Base-by-base conservation (phyloP, 192 early-diverging fungal genomes). In the Podila horticola region DNA sequence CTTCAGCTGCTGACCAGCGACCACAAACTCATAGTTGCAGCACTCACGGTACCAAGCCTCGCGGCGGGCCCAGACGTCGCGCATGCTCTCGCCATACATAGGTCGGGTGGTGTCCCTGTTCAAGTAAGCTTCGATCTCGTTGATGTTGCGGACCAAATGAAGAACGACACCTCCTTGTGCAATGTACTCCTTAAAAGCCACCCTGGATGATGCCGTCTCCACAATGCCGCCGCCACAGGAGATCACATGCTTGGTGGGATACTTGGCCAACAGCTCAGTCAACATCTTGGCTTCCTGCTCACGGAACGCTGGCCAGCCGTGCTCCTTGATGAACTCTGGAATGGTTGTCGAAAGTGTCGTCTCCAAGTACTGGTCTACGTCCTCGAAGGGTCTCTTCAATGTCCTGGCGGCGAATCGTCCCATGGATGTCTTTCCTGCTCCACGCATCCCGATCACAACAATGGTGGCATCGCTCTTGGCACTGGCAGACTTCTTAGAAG, bases 391-490 rank as follows among this genome's bases (percentile, higher is more conserved):
- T 0, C 91, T 90, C 2, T 86, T 85, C 31, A 98, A 82, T 1
- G 79, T 69, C 28, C 76, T 84, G 4, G 97, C 94, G 17, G 92
- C 93, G 29, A 88, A 87, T 58, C 84, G 87, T 33, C 97, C 97
- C 69, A 97, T 88, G 7, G 93, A 89, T 0, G 96, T 95, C 85
- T 99, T 99, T 62, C 98, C 98, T 7, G 91, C 97, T n/a, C 97
- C 98, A 69, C 98, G 93, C 98, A 99, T 99, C 50, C 98, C 98
- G 74, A 99, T 93, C n/a, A 99, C 83, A 17, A 99, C 90, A n/a
- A 97, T 82, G 26, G 93, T 89, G 1, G 89, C 72, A 45, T 89
- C 82, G 60, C 83, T 22, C 60, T 79, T 76, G 22, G 66, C 57
- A 28, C 45, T 17, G 19, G 59, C 48, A 13, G 64, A 69, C 8